Base-by-base conservation (phyloP, 441 rosid genomes). In the Omphalea diandra region DNA sequence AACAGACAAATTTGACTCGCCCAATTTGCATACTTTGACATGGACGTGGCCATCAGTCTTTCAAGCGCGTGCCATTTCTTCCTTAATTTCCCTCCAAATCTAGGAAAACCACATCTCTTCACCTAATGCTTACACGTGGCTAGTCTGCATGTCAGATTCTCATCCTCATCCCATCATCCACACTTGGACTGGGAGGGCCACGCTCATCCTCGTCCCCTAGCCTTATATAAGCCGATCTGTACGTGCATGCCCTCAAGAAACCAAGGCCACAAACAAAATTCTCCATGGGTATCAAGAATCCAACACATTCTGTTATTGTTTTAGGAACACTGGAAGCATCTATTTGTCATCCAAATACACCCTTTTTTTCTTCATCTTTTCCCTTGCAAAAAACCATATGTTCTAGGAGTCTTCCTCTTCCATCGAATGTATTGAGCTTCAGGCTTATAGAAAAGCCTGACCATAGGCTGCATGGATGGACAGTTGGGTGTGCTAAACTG, bases 401-500 rank as follows among this genome's bases (percentile, higher is more conserved):
- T 7, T 15, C 0, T 41, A 67, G 14, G 44, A 49, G 52, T 14
- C 41, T 54, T 41, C 10, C 40, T 20, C 33, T 47, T 31, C 60
- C 60, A 24, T 70, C 18, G 29, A 24, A 31, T 1, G 17, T 46
- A 5, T 58, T 56, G 52, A 61, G 50, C 61, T 61, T 61, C 46
- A 64, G 24, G 41, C 26, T 22, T 24, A 26, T 56, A 56, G 56
- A 8, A 44, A 54, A 27, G 20, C 43, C 43, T 33, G 7, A 40
- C 8, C 15, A 35, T 12, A 61, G 70, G 54, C 36, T 63, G 29
- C 58, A 22, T 56, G 74, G 18, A 31, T 3, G 31, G 14, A 41
- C 44, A 0, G 44, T 3, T 5, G 8, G 79, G 61, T 82, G 88
- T 36, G 76, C 72, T 43, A 81, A 79, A 38, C 46, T 69, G 53